These are phyloP conservation scores for Meyerozyma smithsonii DNA, from an alignment of 1,139 yeast genomes.

Conservation along the genomic window DNA sequence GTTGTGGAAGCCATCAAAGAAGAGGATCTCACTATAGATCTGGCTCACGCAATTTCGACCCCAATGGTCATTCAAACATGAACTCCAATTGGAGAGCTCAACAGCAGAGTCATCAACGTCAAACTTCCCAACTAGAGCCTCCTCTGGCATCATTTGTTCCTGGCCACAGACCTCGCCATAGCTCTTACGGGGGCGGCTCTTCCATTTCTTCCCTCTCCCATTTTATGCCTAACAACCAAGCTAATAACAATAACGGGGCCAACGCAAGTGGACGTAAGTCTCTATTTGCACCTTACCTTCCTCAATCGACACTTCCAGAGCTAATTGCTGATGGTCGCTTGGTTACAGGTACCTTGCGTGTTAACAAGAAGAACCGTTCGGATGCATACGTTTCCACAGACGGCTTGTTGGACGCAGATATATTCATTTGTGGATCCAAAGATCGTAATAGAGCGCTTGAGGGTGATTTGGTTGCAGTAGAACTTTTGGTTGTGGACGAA, in stretches of 20 bases:
- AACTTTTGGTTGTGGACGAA: slow-evolving; percentile 88
- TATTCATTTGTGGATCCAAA: slow-evolving; percentile 97
- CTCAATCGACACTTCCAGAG: slow-evolving; percentile 89
- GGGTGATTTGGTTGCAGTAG: slow-evolving; percentile 95
- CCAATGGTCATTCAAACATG: slow-evolving; percentile 34
- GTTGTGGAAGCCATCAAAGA: slow-evolving; percentile 26
- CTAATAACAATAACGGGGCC: slow-evolving; percentile 28
- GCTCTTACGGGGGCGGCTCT: slow-evolving; percentile 57
- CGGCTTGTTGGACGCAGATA: slow-evolving; percentile 92
- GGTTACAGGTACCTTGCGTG: slow-evolving; percentile 89
- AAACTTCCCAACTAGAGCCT: slow-evolving; percentile 38
- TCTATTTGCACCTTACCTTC: slow-evolving; percentile 90
- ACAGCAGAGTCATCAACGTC: slow-evolving; percentile 24
- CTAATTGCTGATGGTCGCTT: slow-evolving; percentile 84
- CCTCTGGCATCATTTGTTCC: slow-evolving; percentile 57
- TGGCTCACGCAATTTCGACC: slow-evolving; percentile 55
- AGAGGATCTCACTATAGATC: slow-evolving; percentile 47
- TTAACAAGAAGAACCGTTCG: slow-evolving; percentile 90
- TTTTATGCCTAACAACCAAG: slow-evolving; percentile 28
- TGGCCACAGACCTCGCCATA: slow-evolving; percentile 69
- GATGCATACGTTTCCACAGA: slow-evolving; percentile 98
- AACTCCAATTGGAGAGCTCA: slow-evolving; percentile 64
- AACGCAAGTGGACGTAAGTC: slow-evolving; percentile 54
- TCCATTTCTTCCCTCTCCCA: slow-evolving; percentile 58
- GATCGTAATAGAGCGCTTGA: slow-evolving; percentile 96